These are phyloP conservation scores for Rhodotorula sp. DNA, from an alignment of 1,284 basidiomycete genomes.

Conservation along the genomic window DNA sequence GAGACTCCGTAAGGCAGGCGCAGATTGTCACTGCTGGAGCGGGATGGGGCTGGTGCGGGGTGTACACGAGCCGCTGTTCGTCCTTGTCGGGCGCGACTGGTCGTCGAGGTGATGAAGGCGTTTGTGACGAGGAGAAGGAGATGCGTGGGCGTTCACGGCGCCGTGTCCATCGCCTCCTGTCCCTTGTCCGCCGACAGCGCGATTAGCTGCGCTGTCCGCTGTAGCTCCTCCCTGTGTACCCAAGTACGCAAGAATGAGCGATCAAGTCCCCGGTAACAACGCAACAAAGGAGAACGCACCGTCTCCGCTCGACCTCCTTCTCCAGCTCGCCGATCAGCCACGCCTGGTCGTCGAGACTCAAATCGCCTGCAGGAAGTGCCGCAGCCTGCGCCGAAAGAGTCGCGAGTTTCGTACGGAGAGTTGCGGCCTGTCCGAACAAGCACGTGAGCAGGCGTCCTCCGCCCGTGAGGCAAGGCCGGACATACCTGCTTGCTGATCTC, in stretches of 20 bases:
- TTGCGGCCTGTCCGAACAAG: slow-evolving; percentile 16
- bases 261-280: neutral
- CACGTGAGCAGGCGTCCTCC: neutral
- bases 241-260: neutral
- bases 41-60: no score
- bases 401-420: slow-evolving; percentile 8
- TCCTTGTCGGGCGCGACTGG: neutral
- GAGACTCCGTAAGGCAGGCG: no score
- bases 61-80: no score
- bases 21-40: no score
- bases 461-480: no score
- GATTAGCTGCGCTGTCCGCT: neutral
- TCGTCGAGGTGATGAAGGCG: no score
- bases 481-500: slow-evolving; percentile 27
- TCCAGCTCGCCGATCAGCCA: slow-evolving; percentile 30
- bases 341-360: slow-evolving; percentile 32
- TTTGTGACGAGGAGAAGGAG: neutral
- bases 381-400: slow-evolving; percentile 15
- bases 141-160: neutral
- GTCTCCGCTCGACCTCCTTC: slow-evolving; percentile 5
- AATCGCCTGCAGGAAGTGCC: slow-evolving; percentile 11
- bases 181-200: neutral
- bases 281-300: slow-evolving; percentile 4
- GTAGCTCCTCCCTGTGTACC: slow-evolving; percentile 4
- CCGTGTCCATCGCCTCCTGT: slow-evolving; percentile 2